Conservation (phyloP, 1,284 basidiomycete genomes). For the Leccinum proliferum region DNA sequence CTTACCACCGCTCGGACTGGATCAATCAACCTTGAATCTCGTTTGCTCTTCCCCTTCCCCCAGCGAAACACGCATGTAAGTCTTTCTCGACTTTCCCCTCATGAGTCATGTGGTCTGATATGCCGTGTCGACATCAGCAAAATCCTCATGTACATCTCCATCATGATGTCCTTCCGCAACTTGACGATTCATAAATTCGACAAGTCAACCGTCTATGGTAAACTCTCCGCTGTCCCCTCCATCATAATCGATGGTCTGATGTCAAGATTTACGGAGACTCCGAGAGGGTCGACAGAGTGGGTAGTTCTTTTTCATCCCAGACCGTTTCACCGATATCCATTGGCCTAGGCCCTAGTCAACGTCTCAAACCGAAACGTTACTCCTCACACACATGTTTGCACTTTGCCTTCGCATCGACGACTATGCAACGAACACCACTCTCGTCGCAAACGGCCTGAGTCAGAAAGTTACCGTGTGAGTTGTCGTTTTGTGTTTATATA, state of each 20-base stretch:
- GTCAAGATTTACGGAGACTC: conserved; percentile 71
- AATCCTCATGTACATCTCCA: conserved; percentile 73
- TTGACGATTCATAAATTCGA: conserved; percentile 40
- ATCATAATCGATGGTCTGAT: conserved; percentile 70
- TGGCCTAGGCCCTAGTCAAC: conserved; percentile 58
- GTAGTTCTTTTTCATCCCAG: conserved; percentile 17
- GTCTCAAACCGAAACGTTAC: conserved; percentile 59
- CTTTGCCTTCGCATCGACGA: conserved; percentile 76
- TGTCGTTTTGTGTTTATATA: background rate
- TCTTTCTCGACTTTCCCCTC: conserved; percentile 1
- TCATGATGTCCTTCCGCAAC: conserved; percentile 67
- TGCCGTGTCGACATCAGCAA: conserved; percentile 42
- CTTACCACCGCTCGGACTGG: conserved; percentile 64
- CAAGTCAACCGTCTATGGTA: conserved; percentile 48
- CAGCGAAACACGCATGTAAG: conserved; percentile 56
- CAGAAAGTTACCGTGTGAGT: conserved; percentile 60
- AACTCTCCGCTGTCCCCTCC: conserved; percentile 54
- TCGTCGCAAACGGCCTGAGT: conserved; percentile 69
- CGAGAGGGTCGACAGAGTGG: conserved; percentile 58
- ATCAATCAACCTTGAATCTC: conserved; percentile 48
- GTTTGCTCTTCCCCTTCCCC: conserved; percentile 40
- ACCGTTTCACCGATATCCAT: background rate
- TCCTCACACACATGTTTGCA: conserved; percentile 76
- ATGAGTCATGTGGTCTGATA: background rate
- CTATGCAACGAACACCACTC: conserved; percentile 62